A percentile compares a stretch with the other conserved stretches of the same genome.
Evolutionary conservation across 2,329 filamentous ascomycete species (phyloP).

Genomic region (Pseudogymnoascus destructans): DNA sequence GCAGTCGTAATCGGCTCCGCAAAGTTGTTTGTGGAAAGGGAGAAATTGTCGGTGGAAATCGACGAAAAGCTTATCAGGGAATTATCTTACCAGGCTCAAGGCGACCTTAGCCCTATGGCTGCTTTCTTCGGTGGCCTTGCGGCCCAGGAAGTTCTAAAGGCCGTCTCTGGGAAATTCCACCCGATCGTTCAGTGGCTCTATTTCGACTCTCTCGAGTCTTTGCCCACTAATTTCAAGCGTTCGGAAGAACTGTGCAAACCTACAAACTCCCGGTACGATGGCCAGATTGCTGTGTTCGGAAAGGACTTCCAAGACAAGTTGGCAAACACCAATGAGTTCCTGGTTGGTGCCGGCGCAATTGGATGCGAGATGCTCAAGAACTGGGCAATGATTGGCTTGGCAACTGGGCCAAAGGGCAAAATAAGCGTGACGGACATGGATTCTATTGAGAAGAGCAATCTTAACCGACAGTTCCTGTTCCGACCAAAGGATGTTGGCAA

Average conservation of each 20-base stretch:
- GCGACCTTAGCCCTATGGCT: conserved; percentile 83
- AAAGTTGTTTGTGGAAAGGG: conserved; percentile 58
- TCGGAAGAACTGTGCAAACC: conserved; percentile 84
- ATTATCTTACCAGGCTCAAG: conserved; percentile 84
- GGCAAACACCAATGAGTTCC: conserved; percentile 77
- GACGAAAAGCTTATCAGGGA: conserved; percentile 89
- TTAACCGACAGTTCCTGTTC: conserved; percentile 96
- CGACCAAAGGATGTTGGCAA: conserved; percentile 84
- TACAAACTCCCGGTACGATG: conserved; percentile 76
- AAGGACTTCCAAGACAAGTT: conserved; percentile 90
- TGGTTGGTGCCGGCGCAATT: conserved; percentile 93
- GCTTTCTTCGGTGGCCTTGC: conserved; percentile 90
- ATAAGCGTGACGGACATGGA: conserved; percentile 97
- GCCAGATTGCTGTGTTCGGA: conserved; percentile 93
- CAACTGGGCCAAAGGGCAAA: conserved; percentile 73
- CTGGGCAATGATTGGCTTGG: conserved; percentile 97
- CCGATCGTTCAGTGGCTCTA: conserved; percentile 95
- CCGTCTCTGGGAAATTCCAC: conserved; percentile 93
- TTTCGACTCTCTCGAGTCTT: conserved; percentile 93
- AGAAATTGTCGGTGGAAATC: conserved; percentile 68
- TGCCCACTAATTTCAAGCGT: conserved; percentile 61
- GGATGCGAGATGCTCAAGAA: conserved; percentile 99
- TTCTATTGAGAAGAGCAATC: conserved; percentile 95
- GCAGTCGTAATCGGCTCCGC: conserved; percentile 62
- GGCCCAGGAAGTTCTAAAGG: conserved; percentile 91